These are phyloP conservation scores for Exobasidium rhododendri DNA, from an alignment of 1,284 basidiomycete species.

Conservation along the genomic window DNA sequence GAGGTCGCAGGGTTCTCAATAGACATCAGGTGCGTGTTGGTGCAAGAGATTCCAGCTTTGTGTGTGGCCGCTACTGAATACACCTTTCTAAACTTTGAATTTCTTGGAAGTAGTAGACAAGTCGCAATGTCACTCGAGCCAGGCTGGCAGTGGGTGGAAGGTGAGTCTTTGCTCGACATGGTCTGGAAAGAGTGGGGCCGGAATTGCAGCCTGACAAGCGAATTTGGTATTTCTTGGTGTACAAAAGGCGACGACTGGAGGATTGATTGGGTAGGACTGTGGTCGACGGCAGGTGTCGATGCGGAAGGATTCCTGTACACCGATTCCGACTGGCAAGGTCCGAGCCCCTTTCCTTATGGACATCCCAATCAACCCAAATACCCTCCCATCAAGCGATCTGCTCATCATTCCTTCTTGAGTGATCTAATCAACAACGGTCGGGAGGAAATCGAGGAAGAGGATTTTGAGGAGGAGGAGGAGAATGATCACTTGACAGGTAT, in stretches of 20 bases:
- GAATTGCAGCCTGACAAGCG: not conserved
- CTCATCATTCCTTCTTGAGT: not conserved
- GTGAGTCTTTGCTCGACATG: not conserved
- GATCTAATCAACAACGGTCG: not conserved
- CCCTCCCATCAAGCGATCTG: conserved; percentile 6
- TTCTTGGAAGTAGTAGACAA: conserved; percentile 36
- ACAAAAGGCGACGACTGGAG: conserved; percentile 45
- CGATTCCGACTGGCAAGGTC: conserved; percentile 48
- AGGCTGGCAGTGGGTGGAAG: conserved; percentile 50
- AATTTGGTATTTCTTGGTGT: no score
- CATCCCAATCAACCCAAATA: conserved; percentile 17
- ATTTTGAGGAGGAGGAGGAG: conserved; percentile 2
- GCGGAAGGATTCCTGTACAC: conserved; percentile 51
- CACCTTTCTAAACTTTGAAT: not conserved
- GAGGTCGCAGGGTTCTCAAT: conserved; percentile 33
- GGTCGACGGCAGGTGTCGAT: conserved; percentile 50
- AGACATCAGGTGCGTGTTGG: conserved; percentile 39
- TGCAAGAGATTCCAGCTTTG: conserved; percentile 17
- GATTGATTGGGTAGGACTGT: conserved; percentile 52
- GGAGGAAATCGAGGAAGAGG: not conserved
- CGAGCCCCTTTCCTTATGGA: conserved; percentile 48
- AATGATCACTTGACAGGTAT: conserved; percentile 8
- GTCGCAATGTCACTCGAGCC: conserved; percentile 41
- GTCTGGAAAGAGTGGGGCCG: not conserved
- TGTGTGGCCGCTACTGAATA: not conserved